Evolutionary conservation across 2,329 filamentous ascomycete species (phyloP).

Genomic region (Periconia digitata): DNA sequence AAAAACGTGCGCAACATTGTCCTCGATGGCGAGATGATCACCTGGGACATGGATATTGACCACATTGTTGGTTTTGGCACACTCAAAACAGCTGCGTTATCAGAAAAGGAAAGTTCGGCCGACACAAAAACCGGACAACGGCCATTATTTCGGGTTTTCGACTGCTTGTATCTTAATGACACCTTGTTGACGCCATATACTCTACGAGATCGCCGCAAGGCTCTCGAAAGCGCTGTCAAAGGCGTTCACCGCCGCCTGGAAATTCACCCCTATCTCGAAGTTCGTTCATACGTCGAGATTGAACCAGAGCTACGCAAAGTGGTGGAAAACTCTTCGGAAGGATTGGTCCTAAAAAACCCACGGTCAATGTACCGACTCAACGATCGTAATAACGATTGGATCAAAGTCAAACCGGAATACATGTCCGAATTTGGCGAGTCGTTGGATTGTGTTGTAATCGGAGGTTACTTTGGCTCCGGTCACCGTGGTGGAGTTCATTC

Average conservation of each 20-base stretch:
- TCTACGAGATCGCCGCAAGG: constrained; percentile 75
- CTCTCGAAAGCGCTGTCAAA: constrained; percentile 70
- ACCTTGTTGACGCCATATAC: constrained; percentile 78
- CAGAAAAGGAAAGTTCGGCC: constrained; percentile 74
- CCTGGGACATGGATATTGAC: constrained; percentile 87
- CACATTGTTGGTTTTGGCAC: constrained; percentile 88
- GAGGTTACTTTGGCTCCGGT: constrained; percentile 90
- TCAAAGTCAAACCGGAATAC: constrained; percentile 98
- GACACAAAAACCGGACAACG: constrained; percentile 60
- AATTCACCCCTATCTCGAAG: constrained; percentile 71
- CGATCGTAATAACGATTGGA: constrained; percentile 91
- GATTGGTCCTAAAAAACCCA: constrained; percentile 91
- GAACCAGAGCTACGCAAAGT: constrained; percentile 79
- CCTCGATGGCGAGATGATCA: constrained; percentile 97
- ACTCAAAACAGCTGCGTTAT: constrained; percentile 84
- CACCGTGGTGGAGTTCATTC: constrained; percentile 79
- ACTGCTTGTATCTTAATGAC: constrained; percentile 87
- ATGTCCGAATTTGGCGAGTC: constrained; percentile 96
- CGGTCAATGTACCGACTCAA: constrained; percentile 83
- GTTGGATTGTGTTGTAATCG: constrained; percentile 85
- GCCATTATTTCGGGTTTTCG: constrained; percentile 83
- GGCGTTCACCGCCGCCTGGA: constrained; percentile 77
- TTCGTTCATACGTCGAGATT: constrained; percentile 69
- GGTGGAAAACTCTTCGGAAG: constrained; percentile 84
- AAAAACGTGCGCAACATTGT: constrained; percentile 81